Percentiles rank a stretch among this genome's conserved stretches.
Conservation (phyloP, 1,284 basidiomycete species). For the Microbotryum silenes-acaulis region DNA sequence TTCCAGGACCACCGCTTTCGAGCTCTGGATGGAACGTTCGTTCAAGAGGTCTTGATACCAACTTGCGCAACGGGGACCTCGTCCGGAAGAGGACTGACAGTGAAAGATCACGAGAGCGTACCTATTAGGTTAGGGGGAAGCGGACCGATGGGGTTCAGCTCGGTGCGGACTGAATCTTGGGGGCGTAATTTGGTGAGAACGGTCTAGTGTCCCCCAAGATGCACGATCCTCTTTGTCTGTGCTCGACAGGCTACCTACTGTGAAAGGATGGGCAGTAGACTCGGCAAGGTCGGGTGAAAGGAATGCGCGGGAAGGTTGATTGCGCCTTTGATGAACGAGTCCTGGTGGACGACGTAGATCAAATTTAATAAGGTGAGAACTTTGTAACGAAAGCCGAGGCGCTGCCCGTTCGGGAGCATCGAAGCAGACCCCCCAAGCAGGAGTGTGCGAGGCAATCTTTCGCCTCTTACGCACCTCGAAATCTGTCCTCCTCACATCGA, state of each 20-base stretch:
- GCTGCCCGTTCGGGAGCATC: too few species aligned
- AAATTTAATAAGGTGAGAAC: too few species aligned
- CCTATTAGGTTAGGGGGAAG: background rate
- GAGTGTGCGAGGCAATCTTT: too few species aligned
- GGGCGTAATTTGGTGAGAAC: too few species aligned
- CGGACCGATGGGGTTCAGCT: too few species aligned
- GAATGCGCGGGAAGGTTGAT: slow-evolving; percentile 43
- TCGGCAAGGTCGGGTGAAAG: slow-evolving; percentile 37
- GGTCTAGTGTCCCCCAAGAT: too few species aligned
- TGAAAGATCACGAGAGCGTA: slow-evolving; percentile 38
- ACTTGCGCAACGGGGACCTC: slow-evolving; percentile 38
- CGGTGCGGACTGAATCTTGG: too few species aligned
- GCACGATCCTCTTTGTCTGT: too few species aligned
- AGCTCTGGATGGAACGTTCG: slow-evolving; percentile 13
- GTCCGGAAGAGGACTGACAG: slow-evolving; percentile 37
- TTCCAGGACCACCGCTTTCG: slow-evolving; percentile 33
- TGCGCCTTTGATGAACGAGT: slow-evolving; percentile 37
- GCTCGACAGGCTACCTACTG: background rate
- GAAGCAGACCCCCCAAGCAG: too few species aligned
- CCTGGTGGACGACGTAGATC: slow-evolving; percentile 2
- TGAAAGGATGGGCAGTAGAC: slow-evolving; percentile 35
- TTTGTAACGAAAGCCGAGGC: too few species aligned
- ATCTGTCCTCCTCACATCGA: slow-evolving; percentile 1
- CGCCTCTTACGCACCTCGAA: slow-evolving; percentile 1
- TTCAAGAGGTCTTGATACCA: slow-evolving; percentile 40